phyloP scores from a whole-genome alignment of 2,329 filamentous ascomycete genomes.

The Ophiocordyceps unilateralis region DNA sequence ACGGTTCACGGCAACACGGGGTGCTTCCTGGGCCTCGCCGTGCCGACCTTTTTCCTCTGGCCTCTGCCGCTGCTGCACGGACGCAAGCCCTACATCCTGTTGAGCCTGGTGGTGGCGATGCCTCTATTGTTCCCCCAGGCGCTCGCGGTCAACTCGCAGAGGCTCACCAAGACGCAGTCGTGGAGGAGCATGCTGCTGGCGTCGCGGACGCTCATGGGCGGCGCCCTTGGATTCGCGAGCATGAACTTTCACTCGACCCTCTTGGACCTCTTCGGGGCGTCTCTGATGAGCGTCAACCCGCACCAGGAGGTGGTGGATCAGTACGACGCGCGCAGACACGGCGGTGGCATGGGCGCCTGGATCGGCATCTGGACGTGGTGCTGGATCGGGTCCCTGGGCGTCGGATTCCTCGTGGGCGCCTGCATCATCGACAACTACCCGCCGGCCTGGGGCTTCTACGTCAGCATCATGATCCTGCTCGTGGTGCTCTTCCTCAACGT shows the following conservation, averaged over 20 bases:
- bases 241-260: constrained; percentile 60
- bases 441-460: constrained; percentile 61
- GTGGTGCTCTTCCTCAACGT: constrained; percentile 52
- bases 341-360: constrained; percentile 68
- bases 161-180: constrained; percentile 34
- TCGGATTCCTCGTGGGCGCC: constrained; percentile 58
- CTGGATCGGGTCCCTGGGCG: constrained; percentile 51
- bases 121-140: constrained; percentile 64
- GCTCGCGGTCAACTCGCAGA: constrained; percentile 38
- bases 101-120: constrained; percentile 49
- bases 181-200: constrained; percentile 46
- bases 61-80: constrained; percentile 60
- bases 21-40: constrained; percentile 52
- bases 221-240: constrained; percentile 55
- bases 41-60: constrained; percentile 57
- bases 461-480: constrained; percentile 51
- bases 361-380: constrained; percentile 65
- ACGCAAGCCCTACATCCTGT: constrained; percentile 59
- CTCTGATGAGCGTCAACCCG: constrained; percentile 52
- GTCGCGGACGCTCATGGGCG: constrained; percentile 47
- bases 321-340: constrained; percentile 54
- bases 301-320: constrained; percentile 54
- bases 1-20: constrained; percentile 58
- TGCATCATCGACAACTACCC: constrained; percentile 45
- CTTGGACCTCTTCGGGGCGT: constrained; percentile 61